Evolutionary conservation across 768 basidiomycete genomes (phyloP), one percentile per base, ranked within the genome.

Genomic region (Boletus reticuloceps): DNA sequence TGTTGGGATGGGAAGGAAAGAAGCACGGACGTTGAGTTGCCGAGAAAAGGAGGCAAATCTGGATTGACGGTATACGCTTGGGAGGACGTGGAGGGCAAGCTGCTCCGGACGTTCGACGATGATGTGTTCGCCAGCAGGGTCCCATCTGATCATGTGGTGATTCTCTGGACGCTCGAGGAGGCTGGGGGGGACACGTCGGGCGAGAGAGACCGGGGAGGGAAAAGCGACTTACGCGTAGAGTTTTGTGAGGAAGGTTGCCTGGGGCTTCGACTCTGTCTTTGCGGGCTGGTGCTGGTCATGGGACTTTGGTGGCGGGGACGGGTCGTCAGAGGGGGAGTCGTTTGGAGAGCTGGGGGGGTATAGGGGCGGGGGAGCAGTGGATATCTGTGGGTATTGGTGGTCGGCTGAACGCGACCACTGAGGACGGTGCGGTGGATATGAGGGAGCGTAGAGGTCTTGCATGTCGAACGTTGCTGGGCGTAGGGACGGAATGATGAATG

Each of bases 81-180:
- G 94, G 59, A 97, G 85, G 70, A 97, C 90, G 72, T 95, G 93
- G 53, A 94, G 82, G 3, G 94, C 94, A 55, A 97, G 86, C 71
- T 95, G 93, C 69, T 93, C 91, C 59, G 94, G 94, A 32, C 89
- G 79, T 68, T 95, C 94, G 52, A 97, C 94, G 73, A 97, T 93
- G 79, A 97, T 95, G 67, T 94, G 89, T 69, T 94, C 90, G 58
- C 94, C 94, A 20, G 87, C 85, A 16, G 89, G 87, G 69, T 94
- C 93, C 94, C 94, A 97, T 50, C 94, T 88, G 70, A 97, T 95
- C 89, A 96, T 95, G 71, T 94, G 90, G 64, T 94, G 90, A 73
- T 95, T 94, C 74, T 95, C 93, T 54, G 89, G 84, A 46, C 91
- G 86, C 71, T 94, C 92, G 68, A 94, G 84, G 47, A 94, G 85